These are phyloP conservation scores for Huntiella bhutanensis DNA, from an alignment of 2,329 filamentous ascomycete genomes.

Conservation along the genomic window DNA sequence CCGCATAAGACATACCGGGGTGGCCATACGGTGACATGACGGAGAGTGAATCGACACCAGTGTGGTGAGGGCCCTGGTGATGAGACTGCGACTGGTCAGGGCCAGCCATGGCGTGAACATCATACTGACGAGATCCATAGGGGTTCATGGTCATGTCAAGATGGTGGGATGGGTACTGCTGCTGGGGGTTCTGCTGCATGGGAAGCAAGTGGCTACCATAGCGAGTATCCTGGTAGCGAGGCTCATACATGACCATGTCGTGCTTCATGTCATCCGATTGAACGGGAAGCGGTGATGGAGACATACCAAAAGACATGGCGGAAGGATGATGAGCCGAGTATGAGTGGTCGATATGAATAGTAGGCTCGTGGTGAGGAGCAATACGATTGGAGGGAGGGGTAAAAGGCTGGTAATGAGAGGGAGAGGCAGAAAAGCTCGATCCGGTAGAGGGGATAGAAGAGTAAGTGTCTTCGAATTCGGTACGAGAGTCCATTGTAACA, in stretches of 20 bases:
- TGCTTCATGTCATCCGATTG: conserved; percentile 2
- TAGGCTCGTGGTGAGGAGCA: conserved; percentile 3
- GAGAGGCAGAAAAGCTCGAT: conserved; percentile 23
- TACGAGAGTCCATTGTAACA: conserved; percentile 22
- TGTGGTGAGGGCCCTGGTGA: too few relatives aligned
- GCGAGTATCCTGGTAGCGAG: conserved; percentile 3
- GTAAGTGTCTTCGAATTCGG: conserved; percentile 22
- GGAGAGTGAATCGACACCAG: too few relatives aligned
- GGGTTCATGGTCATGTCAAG: conserved; percentile 5
- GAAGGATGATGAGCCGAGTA: conserved; percentile 2
- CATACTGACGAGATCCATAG: conserved; percentile 3
- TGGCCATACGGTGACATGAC: too few relatives aligned
- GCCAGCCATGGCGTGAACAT: conserved; percentile 3
- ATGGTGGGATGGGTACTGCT: conserved; percentile 7
- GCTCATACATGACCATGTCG: conserved; percentile 6
- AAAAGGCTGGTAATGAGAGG: conserved; percentile 24
- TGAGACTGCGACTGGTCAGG: not conserved
- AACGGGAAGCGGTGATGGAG: conserved; percentile 5
- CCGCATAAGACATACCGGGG: not conserved
- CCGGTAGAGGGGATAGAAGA: conserved; percentile 17
- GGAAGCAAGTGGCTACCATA: conserved; percentile 6
- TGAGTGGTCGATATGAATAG: conserved; percentile 6
- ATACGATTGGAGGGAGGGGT: conserved; percentile 25
- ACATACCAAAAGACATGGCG: conserved; percentile 8
- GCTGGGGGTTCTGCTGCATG: conserved; percentile 2